These are phyloP conservation scores for Penicillium cataractarum DNA, from an alignment of 495 filamentous ascomycete species.

Conservation along the genomic window DNA sequence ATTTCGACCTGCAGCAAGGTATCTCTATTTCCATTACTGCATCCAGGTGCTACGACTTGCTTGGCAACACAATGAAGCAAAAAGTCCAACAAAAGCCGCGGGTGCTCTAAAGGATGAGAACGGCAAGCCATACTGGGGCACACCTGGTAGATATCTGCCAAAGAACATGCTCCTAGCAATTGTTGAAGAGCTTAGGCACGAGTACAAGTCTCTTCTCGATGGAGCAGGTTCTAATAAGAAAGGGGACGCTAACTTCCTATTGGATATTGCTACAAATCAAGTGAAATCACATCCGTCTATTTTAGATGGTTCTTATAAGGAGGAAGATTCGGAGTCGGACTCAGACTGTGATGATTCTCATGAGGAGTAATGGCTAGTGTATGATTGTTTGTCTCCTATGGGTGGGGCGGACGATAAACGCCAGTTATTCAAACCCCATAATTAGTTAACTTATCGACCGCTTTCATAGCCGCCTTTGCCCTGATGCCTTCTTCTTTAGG, in stretches of 20 bases:
- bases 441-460: too few relatives aligned
- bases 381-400: too few relatives aligned
- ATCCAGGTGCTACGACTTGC: constrained; percentile 17
- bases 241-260: background rate
- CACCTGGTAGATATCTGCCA: constrained; percentile 22
- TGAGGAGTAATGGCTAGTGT: background rate
- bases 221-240: background rate
- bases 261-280: background rate
- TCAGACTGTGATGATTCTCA: background rate
- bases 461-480: too few relatives aligned
- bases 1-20: constrained; percentile 24
- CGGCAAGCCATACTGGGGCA: constrained; percentile 27
- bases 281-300: background rate
- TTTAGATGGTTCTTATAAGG: background rate
- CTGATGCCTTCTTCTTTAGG: too few relatives aligned
- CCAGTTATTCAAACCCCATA: too few relatives aligned
- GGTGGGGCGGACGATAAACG: too few relatives aligned
- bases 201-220: constrained; percentile 10
- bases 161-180: constrained; percentile 26
- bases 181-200: constrained; percentile 23
- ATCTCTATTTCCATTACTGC: constrained; percentile 32
- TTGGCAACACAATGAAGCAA: constrained; percentile 16
- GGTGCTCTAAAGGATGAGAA: constrained; percentile 18
- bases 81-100: constrained; percentile 7
- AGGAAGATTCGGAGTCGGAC: background rate